Evolutionary conservation across 208 protist species (phyloP).

Genomic region (Plasmodiophora brassicae): DNA sequence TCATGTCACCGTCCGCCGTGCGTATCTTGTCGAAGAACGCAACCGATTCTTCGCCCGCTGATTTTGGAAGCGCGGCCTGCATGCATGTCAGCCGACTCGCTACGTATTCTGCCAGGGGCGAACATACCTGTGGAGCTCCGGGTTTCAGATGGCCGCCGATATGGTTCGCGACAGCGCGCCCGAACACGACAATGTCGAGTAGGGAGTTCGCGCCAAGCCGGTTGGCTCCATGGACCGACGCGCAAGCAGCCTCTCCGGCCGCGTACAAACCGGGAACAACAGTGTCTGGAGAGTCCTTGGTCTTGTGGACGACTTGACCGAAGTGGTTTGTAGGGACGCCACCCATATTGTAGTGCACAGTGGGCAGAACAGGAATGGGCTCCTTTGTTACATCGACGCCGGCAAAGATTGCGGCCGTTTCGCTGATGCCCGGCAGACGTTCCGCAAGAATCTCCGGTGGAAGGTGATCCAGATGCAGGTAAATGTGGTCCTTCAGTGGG

Average conservation of each 20-base stretch:
- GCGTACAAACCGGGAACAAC: slow-evolving; percentile 89
- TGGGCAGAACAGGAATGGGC: slow-evolving; percentile 96
- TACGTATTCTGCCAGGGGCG: neutral
- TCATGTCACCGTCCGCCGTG: slow-evolving; percentile 68
- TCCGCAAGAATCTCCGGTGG: slow-evolving; percentile 85
- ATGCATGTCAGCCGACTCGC: neutral
- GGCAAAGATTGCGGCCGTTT: slow-evolving; percentile 97
- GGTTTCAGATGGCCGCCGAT: slow-evolving; percentile 80
- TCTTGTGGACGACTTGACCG: slow-evolving; percentile 64
- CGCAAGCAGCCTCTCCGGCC: slow-evolving; percentile 87
- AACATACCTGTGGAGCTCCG: neutral
- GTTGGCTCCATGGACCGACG: slow-evolving; percentile 97
- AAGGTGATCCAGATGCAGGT: slow-evolving; percentile 94
- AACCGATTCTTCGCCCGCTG: slow-evolving; percentile 78
- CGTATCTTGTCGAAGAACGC: slow-evolving; percentile 87
- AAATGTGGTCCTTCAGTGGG: slow-evolving; percentile 90
- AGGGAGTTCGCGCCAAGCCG: slow-evolving; percentile 95
- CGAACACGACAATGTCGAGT: slow-evolving; percentile 98
- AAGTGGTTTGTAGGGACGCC: slow-evolving; percentile 76
- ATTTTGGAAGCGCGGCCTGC: slow-evolving; percentile 28
- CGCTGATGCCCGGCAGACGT: slow-evolving; percentile 95
- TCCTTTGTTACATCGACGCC: slow-evolving; percentile 98
- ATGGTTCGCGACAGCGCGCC: slow-evolving; percentile 86
- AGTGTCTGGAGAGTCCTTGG: slow-evolving; percentile 61
- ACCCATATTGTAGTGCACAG: slow-evolving; percentile 99